These are phyloP conservation scores for Apophysomyces variabilis DNA, from an alignment of 371 early-diverging fungal species.

Conservation along the genomic window DNA sequence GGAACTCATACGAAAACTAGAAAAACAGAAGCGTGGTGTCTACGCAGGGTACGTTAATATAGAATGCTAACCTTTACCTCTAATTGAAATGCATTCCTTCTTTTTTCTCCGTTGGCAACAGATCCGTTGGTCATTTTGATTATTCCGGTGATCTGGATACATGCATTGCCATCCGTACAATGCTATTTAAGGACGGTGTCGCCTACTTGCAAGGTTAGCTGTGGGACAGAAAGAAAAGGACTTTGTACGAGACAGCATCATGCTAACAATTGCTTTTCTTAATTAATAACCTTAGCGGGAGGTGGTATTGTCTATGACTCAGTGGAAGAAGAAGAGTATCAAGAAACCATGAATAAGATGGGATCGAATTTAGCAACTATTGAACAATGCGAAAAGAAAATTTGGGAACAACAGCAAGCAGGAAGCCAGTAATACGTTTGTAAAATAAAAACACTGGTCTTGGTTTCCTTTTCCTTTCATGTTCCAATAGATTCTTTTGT, in stretches of 20 bases:
- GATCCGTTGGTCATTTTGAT: slow-evolving; percentile 92
- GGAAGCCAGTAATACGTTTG: not conserved
- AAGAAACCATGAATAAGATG: slow-evolving; percentile 95
- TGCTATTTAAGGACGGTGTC: slow-evolving; percentile 94
- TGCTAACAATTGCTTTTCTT: not conserved
- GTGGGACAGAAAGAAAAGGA: not conserved
- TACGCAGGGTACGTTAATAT: slow-evolving; percentile 79
- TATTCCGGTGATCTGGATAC: slow-evolving; percentile 94
- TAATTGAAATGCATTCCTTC: not conserved
- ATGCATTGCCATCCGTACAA: slow-evolving; percentile 96
- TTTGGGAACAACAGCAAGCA: slow-evolving; percentile 48
- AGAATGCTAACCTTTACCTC: not conserved
- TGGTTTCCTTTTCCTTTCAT: too few species aligned
- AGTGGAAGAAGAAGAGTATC: slow-evolving; percentile 88
- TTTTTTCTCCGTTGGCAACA: slow-evolving; percentile 6
- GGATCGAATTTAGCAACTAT: slow-evolving; percentile 89
- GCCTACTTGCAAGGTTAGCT: slow-evolving; percentile 85
- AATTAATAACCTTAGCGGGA: slow-evolving; percentile 53
- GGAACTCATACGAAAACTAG: slow-evolving; percentile 89
- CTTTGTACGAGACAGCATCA: not conserved
- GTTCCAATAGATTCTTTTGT: not conserved
- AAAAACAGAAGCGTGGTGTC: slow-evolving; percentile 91
- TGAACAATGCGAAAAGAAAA: slow-evolving; percentile 74
- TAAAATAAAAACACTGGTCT: too few species aligned
- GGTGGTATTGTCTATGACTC: slow-evolving; percentile 97